phyloP scores from a whole-genome alignment of 352 stramenopile genomes.

The Pythium folliculosum region DNA sequence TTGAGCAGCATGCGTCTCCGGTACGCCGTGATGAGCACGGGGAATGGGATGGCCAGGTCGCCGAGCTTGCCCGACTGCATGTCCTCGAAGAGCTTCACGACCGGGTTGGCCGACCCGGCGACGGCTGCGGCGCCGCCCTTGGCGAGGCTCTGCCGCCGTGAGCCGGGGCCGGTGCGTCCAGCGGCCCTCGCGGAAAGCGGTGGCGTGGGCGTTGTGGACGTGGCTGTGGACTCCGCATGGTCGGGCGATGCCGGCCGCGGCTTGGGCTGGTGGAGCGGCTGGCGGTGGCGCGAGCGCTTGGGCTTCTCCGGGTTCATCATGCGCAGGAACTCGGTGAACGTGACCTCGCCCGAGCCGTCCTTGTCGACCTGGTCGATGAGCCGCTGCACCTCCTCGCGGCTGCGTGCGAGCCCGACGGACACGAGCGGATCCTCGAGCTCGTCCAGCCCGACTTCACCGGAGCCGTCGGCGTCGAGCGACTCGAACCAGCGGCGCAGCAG shows the following conservation, averaged over 20 bases:
- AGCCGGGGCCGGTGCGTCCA: neutral
- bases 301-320: conserved; percentile 67
- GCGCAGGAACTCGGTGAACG: conserved; percentile 71
- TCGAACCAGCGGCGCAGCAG: conserved; percentile 85
- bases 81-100: conserved; percentile 79
- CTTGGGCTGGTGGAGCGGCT: conserved; percentile 57
- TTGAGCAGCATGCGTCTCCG: conserved; percentile 79
- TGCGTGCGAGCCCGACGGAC: conserved; percentile 79
- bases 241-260: conserved; percentile 3
- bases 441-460: conserved; percentile 76
- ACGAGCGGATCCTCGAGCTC: conserved; percentile 88
- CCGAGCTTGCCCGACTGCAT: conserved; percentile 77
- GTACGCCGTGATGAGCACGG: conserved; percentile 80
- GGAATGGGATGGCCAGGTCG: conserved; percentile 72
- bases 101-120: conserved; percentile 41
- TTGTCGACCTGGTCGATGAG: conserved; percentile 76
- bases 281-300: conserved; percentile 33
- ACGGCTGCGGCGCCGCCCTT: neutral
- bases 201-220: neutral
- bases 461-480: conserved; percentile 84
- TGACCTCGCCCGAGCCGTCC: conserved; percentile 65
- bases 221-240: neutral
- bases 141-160: neutral
- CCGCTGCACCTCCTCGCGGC: conserved; percentile 68
- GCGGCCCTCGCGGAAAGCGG: neutral